These are phyloP conservation scores for Limnomonas spitsbergensis DNA, from an alignment of 139 green algal genomes.

Conservation along the genomic window DNA sequence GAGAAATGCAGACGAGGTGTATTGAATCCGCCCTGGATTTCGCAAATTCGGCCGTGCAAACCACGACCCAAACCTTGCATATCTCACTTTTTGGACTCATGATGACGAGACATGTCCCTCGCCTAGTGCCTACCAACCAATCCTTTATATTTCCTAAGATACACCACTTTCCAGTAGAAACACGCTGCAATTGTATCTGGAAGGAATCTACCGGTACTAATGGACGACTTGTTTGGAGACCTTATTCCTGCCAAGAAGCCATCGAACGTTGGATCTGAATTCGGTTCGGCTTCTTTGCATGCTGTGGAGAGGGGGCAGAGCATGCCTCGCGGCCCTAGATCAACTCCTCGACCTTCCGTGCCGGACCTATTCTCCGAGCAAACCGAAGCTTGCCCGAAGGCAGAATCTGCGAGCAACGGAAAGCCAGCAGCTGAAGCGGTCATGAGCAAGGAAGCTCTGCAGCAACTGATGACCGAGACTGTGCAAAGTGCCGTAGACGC, in stretches of 20 bases:
- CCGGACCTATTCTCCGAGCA: background rate
- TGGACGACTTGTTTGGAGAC: constrained; percentile 18
- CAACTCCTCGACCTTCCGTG: background rate
- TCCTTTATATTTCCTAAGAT: too few species aligned
- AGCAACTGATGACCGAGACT: constrained; percentile 21
- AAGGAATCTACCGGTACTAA: too few species aligned
- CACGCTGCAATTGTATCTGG: too few species aligned
- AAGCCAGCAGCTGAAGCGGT: background rate
- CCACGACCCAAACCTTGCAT: too few species aligned
- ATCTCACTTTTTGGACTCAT: too few species aligned
- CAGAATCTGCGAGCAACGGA: background rate
- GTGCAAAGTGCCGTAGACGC: constrained; percentile 41
- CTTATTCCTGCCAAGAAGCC: background rate
- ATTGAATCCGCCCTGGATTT: too few species aligned
- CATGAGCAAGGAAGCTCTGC: constrained; percentile 36
- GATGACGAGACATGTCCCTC: too few species aligned
- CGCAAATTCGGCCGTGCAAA: too few species aligned
- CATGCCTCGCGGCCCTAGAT: background rate
- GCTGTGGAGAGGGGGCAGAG: background rate
- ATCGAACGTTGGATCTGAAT: background rate
- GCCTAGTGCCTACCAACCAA: too few species aligned
- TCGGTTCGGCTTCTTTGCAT: background rate
- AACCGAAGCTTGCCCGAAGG: background rate
- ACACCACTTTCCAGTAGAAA: too few species aligned
- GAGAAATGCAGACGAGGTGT: too few species aligned